A percentile compares a stretch with the other conserved stretches of the same genome.
These are phyloP conservation scores for Thuja plicata DNA, from an alignment of 83 land plant genomes.

Conservation along the genomic window DNA sequence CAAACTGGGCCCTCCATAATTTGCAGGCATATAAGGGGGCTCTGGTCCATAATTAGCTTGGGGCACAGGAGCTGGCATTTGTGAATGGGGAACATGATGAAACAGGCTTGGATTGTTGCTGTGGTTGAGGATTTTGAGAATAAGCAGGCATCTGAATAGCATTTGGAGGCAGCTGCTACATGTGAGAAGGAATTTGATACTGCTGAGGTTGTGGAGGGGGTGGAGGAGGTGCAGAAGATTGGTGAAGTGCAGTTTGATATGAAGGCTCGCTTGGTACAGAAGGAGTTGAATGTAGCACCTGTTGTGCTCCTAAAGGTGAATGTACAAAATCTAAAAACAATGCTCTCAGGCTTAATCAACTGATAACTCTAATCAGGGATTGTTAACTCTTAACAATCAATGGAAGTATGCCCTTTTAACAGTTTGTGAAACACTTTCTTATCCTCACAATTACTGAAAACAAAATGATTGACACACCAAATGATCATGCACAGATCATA, in stretches of 20 bases:
- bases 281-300: conserved; percentile 23
- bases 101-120: conserved; percentile 22
- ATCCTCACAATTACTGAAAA: too few species aligned
- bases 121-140: conserved; percentile 26
- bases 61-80: conserved; percentile 26
- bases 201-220: too few species aligned
- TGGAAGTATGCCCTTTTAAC: too few species aligned
- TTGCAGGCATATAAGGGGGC: conserved; percentile 28
- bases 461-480: too few species aligned
- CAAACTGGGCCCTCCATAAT: conserved; percentile 15
- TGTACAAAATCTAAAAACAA: too few species aligned
- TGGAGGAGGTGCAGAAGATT: too few species aligned
- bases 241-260: conserved; percentile 21
- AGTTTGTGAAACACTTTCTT: too few species aligned
- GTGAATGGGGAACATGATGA: conserved; percentile 33
- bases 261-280: conserved; percentile 38
- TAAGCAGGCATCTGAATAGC: conserved; percentile 15
- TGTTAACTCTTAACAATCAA: too few species aligned
- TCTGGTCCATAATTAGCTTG: conserved; percentile 15
- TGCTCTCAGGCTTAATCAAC: too few species aligned
- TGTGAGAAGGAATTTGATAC: conserved; percentile 37
- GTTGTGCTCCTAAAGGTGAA: conserved; percentile 25
- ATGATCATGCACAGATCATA: too few species aligned
- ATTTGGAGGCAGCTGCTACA: conserved; percentile 25
- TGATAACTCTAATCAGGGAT: too few species aligned